Percentiles rank a stretch among this genome's conserved stretches.
Evolutionary conservation across 208 protist species (phyloP).

Genomic region (Acanthamoeba triangularis): DNA sequence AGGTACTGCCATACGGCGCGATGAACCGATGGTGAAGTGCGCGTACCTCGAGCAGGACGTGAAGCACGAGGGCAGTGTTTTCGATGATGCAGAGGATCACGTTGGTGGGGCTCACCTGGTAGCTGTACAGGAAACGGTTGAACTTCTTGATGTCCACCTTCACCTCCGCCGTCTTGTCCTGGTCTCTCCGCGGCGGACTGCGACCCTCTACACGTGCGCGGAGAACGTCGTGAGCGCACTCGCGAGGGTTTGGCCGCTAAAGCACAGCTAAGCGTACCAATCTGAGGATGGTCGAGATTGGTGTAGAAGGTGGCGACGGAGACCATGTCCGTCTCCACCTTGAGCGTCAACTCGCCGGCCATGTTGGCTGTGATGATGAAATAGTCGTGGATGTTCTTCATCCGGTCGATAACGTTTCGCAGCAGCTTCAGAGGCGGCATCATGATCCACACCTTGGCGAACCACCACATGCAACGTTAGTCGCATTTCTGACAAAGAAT

Average conservation of each 20-base stretch:
- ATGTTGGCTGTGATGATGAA: constrained; percentile 82
- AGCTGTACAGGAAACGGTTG: constrained; percentile 77
- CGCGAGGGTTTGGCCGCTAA: background rate
- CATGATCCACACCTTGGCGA: constrained; percentile 73
- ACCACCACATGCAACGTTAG: background rate
- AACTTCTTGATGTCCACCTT: constrained; percentile 80
- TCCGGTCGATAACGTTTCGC: constrained; percentile 81
- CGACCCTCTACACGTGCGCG: constrained; percentile 39
- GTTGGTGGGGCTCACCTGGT: constrained; percentile 73
- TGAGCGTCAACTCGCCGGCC: constrained; percentile 79
- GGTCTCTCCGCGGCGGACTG: constrained; percentile 70
- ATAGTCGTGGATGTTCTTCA: constrained; percentile 83
- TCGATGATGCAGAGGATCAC: constrained; percentile 74
- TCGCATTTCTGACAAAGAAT: too few relatives aligned
- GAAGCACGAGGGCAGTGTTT: constrained; percentile 62
- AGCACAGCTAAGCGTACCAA: constrained; percentile 2
- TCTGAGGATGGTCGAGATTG: constrained; percentile 77
- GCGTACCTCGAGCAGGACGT: constrained; percentile 70
- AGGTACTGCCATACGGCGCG: too few relatives aligned
- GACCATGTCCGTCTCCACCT: constrained; percentile 80
- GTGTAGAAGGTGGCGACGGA: constrained; percentile 83
- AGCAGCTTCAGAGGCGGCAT: constrained; percentile 82
- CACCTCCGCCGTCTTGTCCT: constrained; percentile 76
- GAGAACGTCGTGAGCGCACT: background rate
- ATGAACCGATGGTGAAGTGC: background rate